Base-by-base conservation (phyloP, 257 asterid genomes). In the Nyctanthes arbortristis region DNA sequence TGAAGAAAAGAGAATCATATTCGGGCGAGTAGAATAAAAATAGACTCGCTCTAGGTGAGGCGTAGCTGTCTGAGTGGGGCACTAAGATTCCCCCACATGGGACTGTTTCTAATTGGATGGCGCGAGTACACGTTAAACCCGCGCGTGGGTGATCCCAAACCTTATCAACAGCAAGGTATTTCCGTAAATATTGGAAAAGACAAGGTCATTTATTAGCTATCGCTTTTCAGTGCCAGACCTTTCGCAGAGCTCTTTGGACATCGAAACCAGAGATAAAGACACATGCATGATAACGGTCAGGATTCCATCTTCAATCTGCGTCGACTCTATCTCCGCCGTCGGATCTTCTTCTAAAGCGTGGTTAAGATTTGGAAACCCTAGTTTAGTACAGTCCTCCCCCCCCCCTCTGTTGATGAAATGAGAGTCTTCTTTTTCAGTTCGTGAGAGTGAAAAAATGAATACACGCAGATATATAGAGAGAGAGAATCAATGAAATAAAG, bases 211-310 rank as follows among this genome's bases (percentile, higher is more conserved):
- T 14, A 61, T 61, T 61, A 22, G 3, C 59, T 7, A 2, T 52
- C n/a, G 30, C 59, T 24, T 52, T 52, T 52, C 30, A 18, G 59
- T 14, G n/a, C 16, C 6, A 35, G 40, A n/a, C n/a, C n/a, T n/a
- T n/a, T n/a, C n/a, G n/a, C n/a, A 35, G 40, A 35, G 40, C 40
- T 52, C 59, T 52, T 52, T 25, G 59, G 59, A 63, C 80, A 67
- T 78, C 74, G 74, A 61, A 77, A 69, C 73, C 69, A 65, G 83
- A 72, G 81, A 77, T 65, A 80, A 75, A 70, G 82, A 83, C 81
- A 72, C 70, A 59, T 68, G 75, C 78, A 37, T 67, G 22, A 84
- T 80, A 52, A 52, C 31, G 87, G 80, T 70, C 77, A 68, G 59
- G 80, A 77, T 81, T 60, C 77, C 68, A 24, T 34, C 10, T 13